Evolutionary conservation across 768 basidiomycete species (phyloP), one percentile per base, ranked within the genome.

Genomic region (Xerocomellus intermedius): DNA sequence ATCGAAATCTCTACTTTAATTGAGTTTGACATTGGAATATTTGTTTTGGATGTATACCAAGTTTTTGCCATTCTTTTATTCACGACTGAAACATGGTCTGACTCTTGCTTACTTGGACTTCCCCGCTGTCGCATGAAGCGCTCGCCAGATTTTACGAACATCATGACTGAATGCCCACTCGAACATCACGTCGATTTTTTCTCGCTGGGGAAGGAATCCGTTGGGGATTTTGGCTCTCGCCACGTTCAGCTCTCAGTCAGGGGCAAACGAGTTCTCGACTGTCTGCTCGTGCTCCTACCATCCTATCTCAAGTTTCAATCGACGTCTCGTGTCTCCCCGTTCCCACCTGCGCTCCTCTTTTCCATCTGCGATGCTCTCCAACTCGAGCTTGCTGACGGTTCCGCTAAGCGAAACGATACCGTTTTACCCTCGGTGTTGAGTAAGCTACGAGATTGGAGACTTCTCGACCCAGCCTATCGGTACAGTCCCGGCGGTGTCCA

Each of bases 361-460:
- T 55, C 68, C 19, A 62, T 69, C n/a, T 67, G 67, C 37, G 48
- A 56, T 4, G 35, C 13, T 36, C 47, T 69, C 37, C 63, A 50
- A 16, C 44, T 22, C 3, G 36, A n/a, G 28, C 30, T n/a, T 3
- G 17, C 35, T 2, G 26, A 24, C 21, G 19, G 21, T 30, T 22
- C 51, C 14, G 24, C 13, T 4, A 52, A 48, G 24, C 50, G 36
- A 24, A 12, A 1, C 10, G 41, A 58, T 4, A 14, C 57, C 42
- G 13, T 67, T 8, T 48, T 69, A 9, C 65, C 67, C 38, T 55
- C 14, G 48, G 68, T 67, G 17, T 50, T 69, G 56, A 46, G 42
- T 17, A 67, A 48, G 53, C 54, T 69, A 42, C 59, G 65, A 17
- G 52, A 50, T 8, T 69, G 67, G 68, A 61, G 67, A 42, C 52